phyloP scores from a whole-genome alignment of 2,329 filamentous ascomycete species.

The Claviceps maximensis region DNA sequence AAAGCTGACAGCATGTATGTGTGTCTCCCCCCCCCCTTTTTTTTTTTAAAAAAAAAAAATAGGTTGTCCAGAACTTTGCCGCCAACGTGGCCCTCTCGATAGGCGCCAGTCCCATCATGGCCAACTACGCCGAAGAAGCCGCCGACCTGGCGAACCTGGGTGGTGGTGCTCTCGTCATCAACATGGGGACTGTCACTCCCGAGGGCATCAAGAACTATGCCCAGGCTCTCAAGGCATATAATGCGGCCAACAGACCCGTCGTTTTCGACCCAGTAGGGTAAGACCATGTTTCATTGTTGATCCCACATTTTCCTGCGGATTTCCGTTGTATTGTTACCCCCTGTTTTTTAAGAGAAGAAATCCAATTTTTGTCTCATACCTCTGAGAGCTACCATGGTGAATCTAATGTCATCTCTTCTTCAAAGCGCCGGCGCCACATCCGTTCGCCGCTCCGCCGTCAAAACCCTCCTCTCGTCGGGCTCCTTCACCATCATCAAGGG shows the following conservation, averaged over 20 bases:
- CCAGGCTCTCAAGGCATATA: slow-evolving; percentile 69
- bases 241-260: slow-evolving; percentile 58
- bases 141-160: slow-evolving; percentile 63
- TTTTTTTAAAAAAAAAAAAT: fast-evolving
- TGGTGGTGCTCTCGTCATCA: slow-evolving; percentile 73
- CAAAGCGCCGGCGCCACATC: slow-evolving; percentile 61
- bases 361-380: no score
- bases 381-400: no score
- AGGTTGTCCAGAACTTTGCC: slow-evolving; percentile 83
- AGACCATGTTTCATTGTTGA: slow-evolving; percentile 12
- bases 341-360: no score
- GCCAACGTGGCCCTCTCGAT: slow-evolving; percentile 79
- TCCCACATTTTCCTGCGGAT: neutral
- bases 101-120: slow-evolving; percentile 89
- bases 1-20: neutral
- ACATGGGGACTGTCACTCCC: slow-evolving; percentile 84
- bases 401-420: neutral
- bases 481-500: slow-evolving; percentile 87
- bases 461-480: slow-evolving; percentile 55
- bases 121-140: slow-evolving; percentile 73
- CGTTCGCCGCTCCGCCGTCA: slow-evolving; percentile 58
- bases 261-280: slow-evolving; percentile 81
- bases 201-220: slow-evolving; percentile 60
- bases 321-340: neutral
- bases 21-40: neutral